phyloP scores from a whole-genome alignment of 1,284 basidiomycete species.

The Anthracocystis panici-leucophaei region DNA sequence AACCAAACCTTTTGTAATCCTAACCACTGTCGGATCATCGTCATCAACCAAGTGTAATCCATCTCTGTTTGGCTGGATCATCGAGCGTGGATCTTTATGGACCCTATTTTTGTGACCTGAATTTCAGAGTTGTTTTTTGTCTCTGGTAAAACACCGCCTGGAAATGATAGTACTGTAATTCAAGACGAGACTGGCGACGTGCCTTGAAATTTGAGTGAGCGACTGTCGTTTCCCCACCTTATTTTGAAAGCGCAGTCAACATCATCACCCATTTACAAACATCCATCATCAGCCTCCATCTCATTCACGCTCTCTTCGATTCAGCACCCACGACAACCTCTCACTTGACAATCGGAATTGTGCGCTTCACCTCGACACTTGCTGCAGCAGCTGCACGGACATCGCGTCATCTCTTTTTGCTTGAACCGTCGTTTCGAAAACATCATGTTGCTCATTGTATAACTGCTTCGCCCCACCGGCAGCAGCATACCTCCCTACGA shows the following conservation, averaged over 20 bases:
- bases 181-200: too few species aligned
- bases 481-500: neutral
- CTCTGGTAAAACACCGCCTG: slow-evolving; percentile 7
- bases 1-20: slow-evolving; percentile 11
- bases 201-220: neutral
- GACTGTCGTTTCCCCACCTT: neutral
- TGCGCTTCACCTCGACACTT: neutral
- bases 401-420: neutral
- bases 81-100: neutral
- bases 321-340: neutral
- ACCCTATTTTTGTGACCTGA: slow-evolving; percentile 14
- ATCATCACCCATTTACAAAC: neutral
- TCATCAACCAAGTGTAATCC: neutral
- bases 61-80: neutral
- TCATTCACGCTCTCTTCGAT: neutral
- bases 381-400: neutral
- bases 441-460: slow-evolving; percentile 15
- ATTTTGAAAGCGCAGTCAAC: slow-evolving; percentile 3
- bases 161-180: neutral
- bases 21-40: neutral
- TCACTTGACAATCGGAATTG: neutral
- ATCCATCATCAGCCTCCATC: neutral
- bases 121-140: slow-evolving; percentile 13
- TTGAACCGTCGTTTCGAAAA: too few species aligned
- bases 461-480: neutral